A percentile compares a stretch with the other conserved stretches of the same genome.
phyloP scores from a whole-genome alignment of 495 filamentous ascomycete species.

The Cryomyces antarcticus region DNA sequence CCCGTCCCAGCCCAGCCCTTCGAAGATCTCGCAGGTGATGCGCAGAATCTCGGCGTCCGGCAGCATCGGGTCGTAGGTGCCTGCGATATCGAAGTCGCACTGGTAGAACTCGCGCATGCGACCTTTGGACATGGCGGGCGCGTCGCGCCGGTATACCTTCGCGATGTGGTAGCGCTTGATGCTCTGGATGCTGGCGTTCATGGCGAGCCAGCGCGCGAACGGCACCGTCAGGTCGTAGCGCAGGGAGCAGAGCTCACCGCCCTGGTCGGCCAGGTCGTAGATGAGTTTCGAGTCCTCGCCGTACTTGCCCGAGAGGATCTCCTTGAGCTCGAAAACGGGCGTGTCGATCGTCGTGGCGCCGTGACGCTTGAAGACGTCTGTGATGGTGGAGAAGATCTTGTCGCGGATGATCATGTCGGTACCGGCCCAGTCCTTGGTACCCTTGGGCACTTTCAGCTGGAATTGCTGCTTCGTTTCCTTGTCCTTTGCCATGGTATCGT shows the following conservation, averaged over 20 bases:
- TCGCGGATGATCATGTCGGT: conserved; percentile 61
- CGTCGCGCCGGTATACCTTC: conserved; percentile 69
- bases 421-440: conserved; percentile 30
- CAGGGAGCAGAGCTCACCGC: conserved; percentile 65
- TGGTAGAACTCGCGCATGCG: conserved; percentile 95
- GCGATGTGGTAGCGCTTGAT: conserved; percentile 83
- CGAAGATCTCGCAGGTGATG: conserved; percentile 72
- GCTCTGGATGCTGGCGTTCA: conserved; percentile 50
- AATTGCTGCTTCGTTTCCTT: conserved; percentile 7
- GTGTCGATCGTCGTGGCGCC: conserved; percentile 75
- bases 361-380: conserved; percentile 73
- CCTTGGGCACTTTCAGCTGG: conserved; percentile 14
- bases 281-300: conserved; percentile 84
- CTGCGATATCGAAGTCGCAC: conserved; percentile 94
- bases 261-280: conserved; percentile 73
- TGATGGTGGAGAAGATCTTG: conserved; percentile 66
- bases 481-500: conserved; percentile 10
- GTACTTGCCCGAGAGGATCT: conserved; percentile 73
- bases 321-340: conserved; percentile 47
- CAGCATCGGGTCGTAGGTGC: conserved; percentile 77
- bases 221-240: conserved; percentile 88
- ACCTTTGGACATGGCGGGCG: conserved; percentile 69
- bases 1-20: conserved; percentile 52
- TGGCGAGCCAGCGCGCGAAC: conserved; percentile 70
- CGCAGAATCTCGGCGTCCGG: conserved; percentile 84